These are phyloP conservation scores for Zymoseptoria brevis DNA, from an alignment of 2,329 filamentous ascomycete genomes.

Conservation along the genomic window DNA sequence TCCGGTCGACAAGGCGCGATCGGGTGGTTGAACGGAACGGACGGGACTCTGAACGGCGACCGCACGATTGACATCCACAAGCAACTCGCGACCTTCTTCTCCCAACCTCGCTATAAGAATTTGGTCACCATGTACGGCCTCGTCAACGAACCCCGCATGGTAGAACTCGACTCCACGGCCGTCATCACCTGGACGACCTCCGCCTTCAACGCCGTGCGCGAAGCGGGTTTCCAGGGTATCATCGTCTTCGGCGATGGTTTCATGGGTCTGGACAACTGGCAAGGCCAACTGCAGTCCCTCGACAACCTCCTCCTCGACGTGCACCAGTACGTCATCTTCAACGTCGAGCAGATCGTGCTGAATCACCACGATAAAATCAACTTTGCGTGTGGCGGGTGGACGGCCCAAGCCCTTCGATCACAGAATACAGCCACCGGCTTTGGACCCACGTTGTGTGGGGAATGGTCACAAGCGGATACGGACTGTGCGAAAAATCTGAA, in stretches of 20 bases:
- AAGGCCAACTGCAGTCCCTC: conserved; percentile 66
- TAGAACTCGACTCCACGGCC: conserved; percentile 51
- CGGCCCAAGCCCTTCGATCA: conserved; percentile 63
- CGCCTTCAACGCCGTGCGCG: conserved; percentile 63
- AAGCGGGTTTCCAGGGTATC: conserved; percentile 64
- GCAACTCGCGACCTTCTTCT: conserved; percentile 82
- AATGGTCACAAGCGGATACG: conserved; percentile 96
- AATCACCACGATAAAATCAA: conserved; percentile 76
- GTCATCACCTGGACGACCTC: conserved; percentile 74
- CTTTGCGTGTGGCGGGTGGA: conserved; percentile 85
- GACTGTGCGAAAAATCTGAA: conserved; percentile 85
- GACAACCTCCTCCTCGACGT: conserved; percentile 81
- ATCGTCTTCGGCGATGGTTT: conserved; percentile 93
- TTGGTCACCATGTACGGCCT: conserved; percentile 89
- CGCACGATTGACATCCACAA: conserved; percentile 82
- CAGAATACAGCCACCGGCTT: conserved; percentile 71
- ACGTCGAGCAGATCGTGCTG: conserved; percentile 73
- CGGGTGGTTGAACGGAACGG: conserved; percentile 82
- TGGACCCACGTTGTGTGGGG: conserved; percentile 87
- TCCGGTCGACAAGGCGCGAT: conserved; percentile 75
- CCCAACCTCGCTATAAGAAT: conserved; percentile 86
- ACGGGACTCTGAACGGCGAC: conserved; percentile 69
- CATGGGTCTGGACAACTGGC: conserved; percentile 83
- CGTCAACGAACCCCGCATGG: conserved; percentile 87
- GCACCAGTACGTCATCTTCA: conserved; percentile 98